phyloP scores from a whole-genome alignment of 441 rosid genomes.

The Adansonia rubrostipa region DNA sequence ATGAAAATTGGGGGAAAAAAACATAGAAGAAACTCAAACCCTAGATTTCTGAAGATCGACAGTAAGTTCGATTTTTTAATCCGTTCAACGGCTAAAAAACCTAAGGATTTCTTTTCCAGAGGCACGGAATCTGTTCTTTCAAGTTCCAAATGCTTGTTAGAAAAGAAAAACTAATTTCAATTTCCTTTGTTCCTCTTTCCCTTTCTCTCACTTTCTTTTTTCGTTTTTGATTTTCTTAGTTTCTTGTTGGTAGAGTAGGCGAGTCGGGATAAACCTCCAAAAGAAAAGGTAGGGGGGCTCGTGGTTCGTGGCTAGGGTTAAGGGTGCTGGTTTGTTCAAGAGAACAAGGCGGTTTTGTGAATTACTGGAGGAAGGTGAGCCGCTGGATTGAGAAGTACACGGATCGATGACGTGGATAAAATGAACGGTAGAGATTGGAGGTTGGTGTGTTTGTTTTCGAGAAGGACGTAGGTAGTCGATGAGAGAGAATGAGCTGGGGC shows the following conservation, averaged over 20 bases:
- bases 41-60: constrained; percentile 13
- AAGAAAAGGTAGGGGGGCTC: no score
- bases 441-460: constrained; percentile 54
- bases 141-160: constrained; percentile 9
- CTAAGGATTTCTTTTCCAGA: constrained; percentile 8
- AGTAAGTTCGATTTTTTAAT: not conserved
- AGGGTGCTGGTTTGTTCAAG: not conserved
- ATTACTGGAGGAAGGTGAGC: constrained; percentile 21
- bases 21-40: constrained; percentile 3
- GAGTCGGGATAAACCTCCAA: constrained; percentile 33
- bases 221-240: no score
- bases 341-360: constrained; percentile 1
- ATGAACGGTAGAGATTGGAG: constrained; percentile 40
- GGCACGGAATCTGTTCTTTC: constrained; percentile 10
- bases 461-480: constrained; percentile 14
- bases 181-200: constrained; percentile 17
- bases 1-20: no score
- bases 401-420: constrained; percentile 50
- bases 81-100: constrained; percentile 24
- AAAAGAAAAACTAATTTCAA: constrained; percentile 12
- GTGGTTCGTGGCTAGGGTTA: not conserved
- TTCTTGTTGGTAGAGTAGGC: constrained; percentile 26
- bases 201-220: not conserved
- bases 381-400: constrained; percentile 35
- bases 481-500: not conserved